phyloP scores from a whole-genome alignment of 2,329 filamentous ascomycete species.

The Dendryphion nanum region DNA sequence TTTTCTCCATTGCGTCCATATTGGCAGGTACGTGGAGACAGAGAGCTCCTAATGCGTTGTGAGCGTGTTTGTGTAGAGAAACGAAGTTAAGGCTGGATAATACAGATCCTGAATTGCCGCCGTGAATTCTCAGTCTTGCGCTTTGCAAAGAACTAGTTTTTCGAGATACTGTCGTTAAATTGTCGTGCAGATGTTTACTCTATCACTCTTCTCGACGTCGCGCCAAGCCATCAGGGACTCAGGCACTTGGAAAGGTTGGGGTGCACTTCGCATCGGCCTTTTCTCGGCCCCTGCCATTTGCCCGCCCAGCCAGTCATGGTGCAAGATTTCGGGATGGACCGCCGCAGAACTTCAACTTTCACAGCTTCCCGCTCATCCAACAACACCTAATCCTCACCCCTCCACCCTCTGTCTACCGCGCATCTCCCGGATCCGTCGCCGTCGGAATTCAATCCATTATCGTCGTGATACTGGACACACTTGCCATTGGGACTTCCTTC shows the following conservation, averaged over 20 bases:
- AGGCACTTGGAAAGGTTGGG: neutral
- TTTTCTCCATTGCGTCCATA: slow-evolving; percentile 66
- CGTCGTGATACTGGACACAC: slow-evolving; percentile 16
- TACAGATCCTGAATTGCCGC: no score
- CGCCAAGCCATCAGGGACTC: slow-evolving; percentile 2
- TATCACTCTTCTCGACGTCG: neutral
- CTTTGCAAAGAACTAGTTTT: no score
- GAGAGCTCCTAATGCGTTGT: slow-evolving; percentile 1
- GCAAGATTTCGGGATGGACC: slow-evolving; percentile 20
- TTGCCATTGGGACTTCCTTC: slow-evolving; percentile 32
- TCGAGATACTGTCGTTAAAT: no score
- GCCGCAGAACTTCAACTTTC: slow-evolving; percentile 29
- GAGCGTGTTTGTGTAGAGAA: no score
- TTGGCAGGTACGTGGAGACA: slow-evolving; percentile 6
- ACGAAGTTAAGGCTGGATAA: no score
- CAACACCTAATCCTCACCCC: no score
- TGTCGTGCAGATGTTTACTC: neutral
- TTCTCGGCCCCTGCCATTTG: slow-evolving; percentile 9
- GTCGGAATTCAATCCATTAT: slow-evolving; percentile 4
- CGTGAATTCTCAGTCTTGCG: no score
- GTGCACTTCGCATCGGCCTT: slow-evolving; percentile 1
- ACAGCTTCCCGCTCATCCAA: slow-evolving; percentile 17
- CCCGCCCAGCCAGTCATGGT: slow-evolving; percentile 2
- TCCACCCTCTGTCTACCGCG: slow-evolving; percentile 19
- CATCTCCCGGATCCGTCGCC: slow-evolving; percentile 10